phyloP scores from a whole-genome alignment of 495 filamentous ascomycete genomes.

The Aspergillus sclerotiicarbonarius region DNA sequence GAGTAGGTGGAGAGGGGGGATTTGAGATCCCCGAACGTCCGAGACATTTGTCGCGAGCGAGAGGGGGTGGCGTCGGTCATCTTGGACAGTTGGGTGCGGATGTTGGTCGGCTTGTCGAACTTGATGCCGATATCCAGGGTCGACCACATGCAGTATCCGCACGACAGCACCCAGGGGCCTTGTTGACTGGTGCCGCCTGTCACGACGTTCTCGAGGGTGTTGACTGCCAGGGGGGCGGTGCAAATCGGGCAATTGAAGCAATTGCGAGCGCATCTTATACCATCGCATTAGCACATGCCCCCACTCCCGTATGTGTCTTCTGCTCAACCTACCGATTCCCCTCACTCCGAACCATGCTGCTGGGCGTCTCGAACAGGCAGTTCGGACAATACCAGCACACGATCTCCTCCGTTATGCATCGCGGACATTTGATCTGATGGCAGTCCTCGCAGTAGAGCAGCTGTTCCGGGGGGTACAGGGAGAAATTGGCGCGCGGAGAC shows the following conservation, averaged over 20 bases:
- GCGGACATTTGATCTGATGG: slow-evolving; percentile 87
- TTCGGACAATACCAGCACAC: slow-evolving; percentile 93
- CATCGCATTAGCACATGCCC: slow-evolving; percentile 10
- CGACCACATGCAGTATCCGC: slow-evolving; percentile 89
- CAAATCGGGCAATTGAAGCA: slow-evolving; percentile 95
- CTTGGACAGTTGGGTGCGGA: slow-evolving; percentile 71
- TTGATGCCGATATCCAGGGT: slow-evolving; percentile 84
- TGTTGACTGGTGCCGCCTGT: slow-evolving; percentile 37
- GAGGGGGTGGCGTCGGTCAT: slow-evolving; percentile 25
- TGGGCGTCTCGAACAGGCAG: slow-evolving; percentile 93
- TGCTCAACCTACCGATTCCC: slow-evolving; percentile 72
- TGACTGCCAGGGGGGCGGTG: slow-evolving; percentile 74
- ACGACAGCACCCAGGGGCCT: slow-evolving; percentile 77
- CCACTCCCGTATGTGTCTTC: not conserved
- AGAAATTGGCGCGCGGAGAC: slow-evolving; percentile 78
- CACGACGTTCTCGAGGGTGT: slow-evolving; percentile 52
- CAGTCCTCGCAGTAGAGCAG: slow-evolving; percentile 96
- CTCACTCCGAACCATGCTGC: slow-evolving; percentile 83
- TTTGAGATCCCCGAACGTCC: slow-evolving; percentile 37
- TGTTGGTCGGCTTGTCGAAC: slow-evolving; percentile 82
- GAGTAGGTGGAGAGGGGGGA: slow-evolving; percentile 40
- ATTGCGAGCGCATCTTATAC: slow-evolving; percentile 78
- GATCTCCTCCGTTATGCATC: slow-evolving; percentile 89
- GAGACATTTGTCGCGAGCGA: slow-evolving; percentile 34
- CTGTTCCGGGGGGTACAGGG: slow-evolving; percentile 89